Evolutionary conservation across 176 grass and related monocot genomes (phyloP), one percentile per base, ranked within the genome.

Genomic region (Phoenix dactylifera): DNA sequence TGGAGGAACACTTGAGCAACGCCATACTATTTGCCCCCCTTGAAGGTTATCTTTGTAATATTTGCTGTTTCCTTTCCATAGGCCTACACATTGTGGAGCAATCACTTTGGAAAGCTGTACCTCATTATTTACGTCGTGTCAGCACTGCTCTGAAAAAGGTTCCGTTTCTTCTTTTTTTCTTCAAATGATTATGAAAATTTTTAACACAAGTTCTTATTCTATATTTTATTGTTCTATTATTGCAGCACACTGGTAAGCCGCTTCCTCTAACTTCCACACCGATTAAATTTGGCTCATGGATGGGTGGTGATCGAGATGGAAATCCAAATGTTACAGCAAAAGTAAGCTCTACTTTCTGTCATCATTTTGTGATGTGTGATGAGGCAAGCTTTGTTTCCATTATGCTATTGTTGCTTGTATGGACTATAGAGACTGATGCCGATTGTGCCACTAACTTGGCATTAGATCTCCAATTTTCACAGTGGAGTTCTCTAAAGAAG

Each of bases 221-320:
- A 58, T 24, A 55, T 25, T 68, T 44, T 9, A 15, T 74, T 32
- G 14, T 65, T 49, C 39, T 67, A 19, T 63, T 52, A 51, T 49
- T 74, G 6, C 65, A 96, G 92, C 83, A 90, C 60, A 96, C 92
- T 59, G 83, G 81, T n/a, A 90, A 16, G 51, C 75, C 92, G 50
- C 87, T 96, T 78, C 92, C 92, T n/a, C 72, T 96, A 58, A 90
- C 80, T 24, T 96, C 71, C 58, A 90, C 92, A 55, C 87, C 92
- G 20, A 96, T 96, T 60, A 96, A 88, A 73, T 96, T 96, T 62
- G 92, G 92, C 57, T 96, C 92, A 44, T 96, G 86, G 92, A 96
- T 96, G 92, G 92, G 86, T 32, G 86, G 92, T 57, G 92, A 96
- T 72, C 75, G 86, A 35, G 86, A 96, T 14, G 92, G 86, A 66